Evolutionary conservation across 2,329 filamentous ascomycete species (phyloP), one percentile per base, ranked within the genome.

Genomic region (Cladobotryum protrusum): DNA sequence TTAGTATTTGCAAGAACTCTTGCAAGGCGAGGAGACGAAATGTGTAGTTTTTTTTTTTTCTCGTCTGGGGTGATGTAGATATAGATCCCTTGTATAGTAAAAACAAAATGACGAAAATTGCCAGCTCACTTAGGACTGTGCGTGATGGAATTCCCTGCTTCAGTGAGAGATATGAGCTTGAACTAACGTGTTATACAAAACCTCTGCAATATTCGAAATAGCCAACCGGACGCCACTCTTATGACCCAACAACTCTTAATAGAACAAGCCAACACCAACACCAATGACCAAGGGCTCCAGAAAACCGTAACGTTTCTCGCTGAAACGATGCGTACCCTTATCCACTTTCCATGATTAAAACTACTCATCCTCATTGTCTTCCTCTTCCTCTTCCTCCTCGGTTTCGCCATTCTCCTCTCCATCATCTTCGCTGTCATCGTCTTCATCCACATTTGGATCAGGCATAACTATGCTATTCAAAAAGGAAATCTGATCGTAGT

Each of bases 391-490:
- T 1, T 48, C 44, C 12, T 41, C 44, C 5, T 48, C 52, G 3
- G 2, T 12, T 8, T 54, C 52, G 3, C 56, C 54, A 0, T 57
- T 55, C 0, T 53, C 56, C 1, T 62, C 64, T 0, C 63, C 65
- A 0, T 66, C 68, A 0, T 67, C 67, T 5, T 67, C 69, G 11
- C 64, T 64, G 8, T 62, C 62, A 13, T 71, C 70, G 11, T 71
- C 70, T 13, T 74, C 74, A 6, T 72, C 75, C 5, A 64, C 37
- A 12, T 62, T 65, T 2, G 74, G 75, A 61, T 89, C 86, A 3
- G 86, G 86, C 84, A 87, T 87, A 51, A 88, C 83, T 40, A 87
- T 76, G 52, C 75, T 79, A 61, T 89, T 90, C 53, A 89, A 65
- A 66, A 86, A 87, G 29, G 82, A 80, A 47, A 89, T 73, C 85